Base-by-base conservation (phyloP, 2,329 filamentous ascomycete genomes). In the Neodidymelliopsis sp. region DNA sequence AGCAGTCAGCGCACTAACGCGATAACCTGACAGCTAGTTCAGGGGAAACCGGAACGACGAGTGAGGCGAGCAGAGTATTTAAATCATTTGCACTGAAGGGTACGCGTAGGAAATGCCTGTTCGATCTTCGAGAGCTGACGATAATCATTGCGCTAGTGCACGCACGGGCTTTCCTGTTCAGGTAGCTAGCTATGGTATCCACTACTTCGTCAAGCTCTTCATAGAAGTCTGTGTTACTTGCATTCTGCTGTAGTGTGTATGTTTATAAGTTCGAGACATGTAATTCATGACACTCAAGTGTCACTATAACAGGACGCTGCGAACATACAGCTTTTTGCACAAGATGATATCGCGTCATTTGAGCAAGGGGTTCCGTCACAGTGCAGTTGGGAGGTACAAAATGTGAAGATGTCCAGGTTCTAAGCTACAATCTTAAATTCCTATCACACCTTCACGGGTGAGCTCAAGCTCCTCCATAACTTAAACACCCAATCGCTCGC, bases 381-480 rank as follows among this genome's bases (percentile, higher is more conserved):
- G 37, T 24, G 20, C 20, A 5, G 35, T 19, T 27, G 40, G 33
- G 46, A 36, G 13, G 39, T 42, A 49, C 27, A 49, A 45, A 24
- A 65, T 67, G 60, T 62, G 62, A 61, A 66, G 65, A 62, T 66
- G 62, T 69, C 59, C 57, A 68, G 63, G 62, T 63, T 72, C 66
- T 73, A 73, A 67, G 69, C 67, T 73, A 72, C 64, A 70, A 63
- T 68, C 67, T 69, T 71, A 69, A 63, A 60, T 66, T 67, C 62
- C 62, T 60, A 61, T 59, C 62, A 64, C 63, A 66, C 56, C 57
- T 56, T 44, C 62, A 63, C 57, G 56, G 54, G 53, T 53, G 57
- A 67, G 60, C 61, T 62, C 66, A 71, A 72, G 60, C 64, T 68
- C 62, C 61, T 60, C 65, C 63, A 67, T 63, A 70, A 67, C 54